phyloP scores from a whole-genome alignment of 2,329 filamentous ascomycete genomes.

The Pseudocercospora musae region DNA sequence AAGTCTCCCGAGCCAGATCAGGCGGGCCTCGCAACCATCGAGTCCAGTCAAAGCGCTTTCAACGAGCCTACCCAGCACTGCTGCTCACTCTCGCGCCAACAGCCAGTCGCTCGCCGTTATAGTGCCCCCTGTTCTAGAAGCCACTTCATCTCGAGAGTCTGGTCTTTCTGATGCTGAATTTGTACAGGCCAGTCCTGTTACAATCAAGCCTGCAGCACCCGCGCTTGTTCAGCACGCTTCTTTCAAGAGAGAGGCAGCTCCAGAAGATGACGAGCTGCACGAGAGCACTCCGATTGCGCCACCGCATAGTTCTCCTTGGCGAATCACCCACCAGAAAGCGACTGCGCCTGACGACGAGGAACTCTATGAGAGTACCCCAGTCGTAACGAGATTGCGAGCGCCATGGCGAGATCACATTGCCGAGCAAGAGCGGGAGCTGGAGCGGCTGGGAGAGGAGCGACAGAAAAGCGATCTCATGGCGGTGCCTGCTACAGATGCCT shows the following conservation, averaged over 20 bases:
- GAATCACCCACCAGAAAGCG: not conserved
- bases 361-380: constrained; percentile 14
- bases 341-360: constrained; percentile 9
- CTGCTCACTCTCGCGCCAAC: not conserved
- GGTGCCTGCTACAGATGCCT: not conserved
- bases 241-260: not conserved
- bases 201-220: constrained; percentile 11
- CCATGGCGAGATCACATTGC: constrained; percentile 8
- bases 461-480: not conserved
- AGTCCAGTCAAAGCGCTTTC: not conserved
- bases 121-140: not conserved
- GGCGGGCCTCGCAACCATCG: not conserved
- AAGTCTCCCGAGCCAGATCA: constrained; percentile 25
- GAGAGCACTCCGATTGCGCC: constrained; percentile 17
- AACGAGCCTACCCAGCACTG: not conserved
- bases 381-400: not conserved
- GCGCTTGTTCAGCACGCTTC: constrained; percentile 4
- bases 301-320: not conserved
- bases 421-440: constrained; percentile 16
- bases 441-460: constrained; percentile 9
- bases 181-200: constrained; percentile 10
- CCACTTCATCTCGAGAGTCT: not conserved
- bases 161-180: constrained; percentile 10
- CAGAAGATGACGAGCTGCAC: constrained; percentile 14
- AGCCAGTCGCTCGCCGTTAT: constrained; percentile 1